phyloP scores from a whole-genome alignment of 169 alveolate species.

The Plasmodium knowlesi region DNA sequence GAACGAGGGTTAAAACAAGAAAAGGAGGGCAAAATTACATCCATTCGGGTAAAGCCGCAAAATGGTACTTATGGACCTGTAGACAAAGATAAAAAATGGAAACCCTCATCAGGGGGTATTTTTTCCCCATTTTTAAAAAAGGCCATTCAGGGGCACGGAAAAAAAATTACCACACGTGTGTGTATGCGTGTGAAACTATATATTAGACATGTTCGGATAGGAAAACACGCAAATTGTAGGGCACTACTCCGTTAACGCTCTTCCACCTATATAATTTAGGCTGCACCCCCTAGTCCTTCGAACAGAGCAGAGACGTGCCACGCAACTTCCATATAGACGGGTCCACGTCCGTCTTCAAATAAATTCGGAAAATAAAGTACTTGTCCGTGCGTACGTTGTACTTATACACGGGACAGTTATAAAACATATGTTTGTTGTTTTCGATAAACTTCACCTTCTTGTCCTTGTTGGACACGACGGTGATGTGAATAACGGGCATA shows the following conservation, averaged over 20 bases:
- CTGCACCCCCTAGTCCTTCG: constrained; percentile 76
- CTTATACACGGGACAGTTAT: constrained; percentile 95
- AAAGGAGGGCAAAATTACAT: not conserved
- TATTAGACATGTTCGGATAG: not conserved
- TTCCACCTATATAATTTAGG: not conserved
- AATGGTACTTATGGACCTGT: not conserved
- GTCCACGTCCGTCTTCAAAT: constrained; percentile 89
- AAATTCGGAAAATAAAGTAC: constrained; percentile 93
- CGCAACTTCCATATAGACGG: constrained; percentile 87
- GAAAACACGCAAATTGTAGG: not conserved
- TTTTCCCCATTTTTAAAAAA: not conserved
- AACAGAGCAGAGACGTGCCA: constrained; percentile 85
- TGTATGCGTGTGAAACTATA: not conserved
- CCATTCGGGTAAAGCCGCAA: not conserved
- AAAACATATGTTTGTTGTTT: constrained; percentile 88
- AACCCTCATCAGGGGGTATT: not conserved
- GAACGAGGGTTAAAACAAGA: not conserved
- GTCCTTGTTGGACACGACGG: constrained; percentile 91
- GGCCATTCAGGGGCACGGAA: not conserved
- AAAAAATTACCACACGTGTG: not conserved
- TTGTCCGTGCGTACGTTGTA: constrained; percentile 94
- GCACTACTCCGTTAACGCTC: not conserved
- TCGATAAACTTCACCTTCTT: constrained; percentile 87
- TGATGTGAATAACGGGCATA: constrained; percentile 91
- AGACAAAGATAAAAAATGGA: not conserved